Percentiles rank a stretch among this genome's conserved stretches.
These are phyloP conservation scores for Sarocladium kiliense DNA, from an alignment of 2,329 filamentous ascomycete species.

Conservation along the genomic window DNA sequence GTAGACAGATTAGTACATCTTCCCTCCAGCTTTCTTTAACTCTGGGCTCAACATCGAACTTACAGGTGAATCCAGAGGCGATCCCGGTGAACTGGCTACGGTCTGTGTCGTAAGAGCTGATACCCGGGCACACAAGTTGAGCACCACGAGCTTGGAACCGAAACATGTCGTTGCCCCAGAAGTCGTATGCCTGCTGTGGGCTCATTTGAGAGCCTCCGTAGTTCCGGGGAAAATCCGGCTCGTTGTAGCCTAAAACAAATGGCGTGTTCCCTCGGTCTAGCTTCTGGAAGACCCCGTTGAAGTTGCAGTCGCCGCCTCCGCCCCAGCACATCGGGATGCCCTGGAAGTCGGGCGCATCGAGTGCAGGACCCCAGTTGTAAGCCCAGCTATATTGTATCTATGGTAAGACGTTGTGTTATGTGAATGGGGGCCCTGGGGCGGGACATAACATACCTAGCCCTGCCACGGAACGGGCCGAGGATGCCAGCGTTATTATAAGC, in stretches of 20 bases:
- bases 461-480: background rate
- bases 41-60: background rate
- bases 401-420: background rate
- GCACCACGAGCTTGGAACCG: background rate
- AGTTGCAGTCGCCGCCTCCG: background rate
- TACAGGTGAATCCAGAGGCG: background rate
- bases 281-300: background rate
- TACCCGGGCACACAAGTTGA: background rate
- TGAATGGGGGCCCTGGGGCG: background rate
- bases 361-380: conserved; percentile 2
- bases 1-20: background rate
- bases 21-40: background rate
- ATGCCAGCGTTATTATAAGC: background rate
- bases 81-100: background rate
- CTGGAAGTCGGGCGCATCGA: background rate
- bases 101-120: background rate
- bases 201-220: background rate
- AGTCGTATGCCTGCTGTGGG: background rate
- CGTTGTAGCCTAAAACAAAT: background rate
- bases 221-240: background rate
- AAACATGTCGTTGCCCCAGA: conserved; percentile 6
- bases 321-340: conserved; percentile 6
- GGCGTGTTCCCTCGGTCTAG: background rate
- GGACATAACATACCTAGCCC: background rate
- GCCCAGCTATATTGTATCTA: background rate